Evolutionary conservation across 441 rosid genomes (phyloP), one percentile per base, ranked within the genome.

Genomic region (Erysimum cheiri): DNA sequence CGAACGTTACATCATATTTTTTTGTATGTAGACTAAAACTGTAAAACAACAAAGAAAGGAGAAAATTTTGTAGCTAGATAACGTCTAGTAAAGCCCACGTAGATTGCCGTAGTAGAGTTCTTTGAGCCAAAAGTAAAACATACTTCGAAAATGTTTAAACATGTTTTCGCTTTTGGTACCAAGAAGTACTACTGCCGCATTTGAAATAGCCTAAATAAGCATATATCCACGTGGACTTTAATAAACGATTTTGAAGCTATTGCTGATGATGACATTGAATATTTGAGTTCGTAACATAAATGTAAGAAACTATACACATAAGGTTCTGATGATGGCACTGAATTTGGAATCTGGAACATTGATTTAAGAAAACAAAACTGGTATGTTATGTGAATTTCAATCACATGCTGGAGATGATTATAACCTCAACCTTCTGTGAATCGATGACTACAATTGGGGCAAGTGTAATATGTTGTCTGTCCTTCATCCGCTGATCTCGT

Each of bases 401-500:
- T 13, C 43, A 36, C 60, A 19, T 52, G 44, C 12, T 37, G 35
- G 59, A 72, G 28, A 73, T 31, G 13, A 61, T 17, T 14, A 24
- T 50, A 53, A 47, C 26, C 41, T 77, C 73, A 77, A 61, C 80
- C 80, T 67, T 77, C 73, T 17, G 80, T 67, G 70, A 71, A 77
- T 54, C 70, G 14, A 22, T 77, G 80, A 5, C 61, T 47, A 61
- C 73, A 71, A 32, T 54, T 77, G 14, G 73, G 70, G 43, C 74
- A 77, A 47, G 77, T 77, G 60, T 61, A 71, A 37, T 77, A 71
- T 10, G 77, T 67, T 14, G 77, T 77, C 24, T 71, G 61, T 55
- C 70, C 77, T 77, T 77, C 60, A 1, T 77, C 73, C 0, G 77
- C 70, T 55, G 80, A 77, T 61, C 80, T 71, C 8, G 80, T 77